Evolutionary conservation across 768 basidiomycete species (phyloP), one percentile per base, ranked within the genome.

Genomic region (Phylloporus scabripes): DNA sequence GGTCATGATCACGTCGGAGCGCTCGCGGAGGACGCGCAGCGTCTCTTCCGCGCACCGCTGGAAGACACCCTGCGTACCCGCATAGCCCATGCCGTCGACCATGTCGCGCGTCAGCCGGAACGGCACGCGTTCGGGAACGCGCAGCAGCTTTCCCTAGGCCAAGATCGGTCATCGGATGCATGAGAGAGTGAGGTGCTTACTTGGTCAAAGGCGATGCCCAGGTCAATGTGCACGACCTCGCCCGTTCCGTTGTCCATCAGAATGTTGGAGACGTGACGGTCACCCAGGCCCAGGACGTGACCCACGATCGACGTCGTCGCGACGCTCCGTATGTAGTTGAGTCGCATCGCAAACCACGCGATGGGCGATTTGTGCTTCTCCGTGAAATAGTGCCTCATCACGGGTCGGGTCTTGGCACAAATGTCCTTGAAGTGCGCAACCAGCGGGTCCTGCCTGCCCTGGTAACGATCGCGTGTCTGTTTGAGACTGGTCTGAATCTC

Each of bases 141-240:
- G 72, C 2, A 98, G 73, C 6, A 80, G 70, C 60, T 85, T 87
- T 4, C 95, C 95, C 91, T 96, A 15, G 31, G 20, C 6, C 28
- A 7, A 29, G 7, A 14, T 5, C 6, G 10, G 12, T 10, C 18
- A 8, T 34, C 20, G 51, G 26, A 14, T 17, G n/a, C 3, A 14
- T 3, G 33, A 10, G 26, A 14, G n/a, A 7, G 6, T 14, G 5
- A 7, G 2, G 9, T 4, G 11, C 64, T 47, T 52, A 90, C 92
- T 72, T 92, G 91, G 52, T 96, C 96, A 66, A 99, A 98, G 0
- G 93, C 92, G 51, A 98, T 92, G 1, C 95, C 95, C 1, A 98
- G 74, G 66, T 99, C 95, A 46, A 99, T 99, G 64, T 96, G 93
- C 7, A 98, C 83, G 39, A 94, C 75, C 61, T 98, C 92, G 14